A percentile compares a stretch with the other conserved stretches of the same genome.
Conservation (phyloP, 306 rosid species). For the Trifolium repens region DNA sequence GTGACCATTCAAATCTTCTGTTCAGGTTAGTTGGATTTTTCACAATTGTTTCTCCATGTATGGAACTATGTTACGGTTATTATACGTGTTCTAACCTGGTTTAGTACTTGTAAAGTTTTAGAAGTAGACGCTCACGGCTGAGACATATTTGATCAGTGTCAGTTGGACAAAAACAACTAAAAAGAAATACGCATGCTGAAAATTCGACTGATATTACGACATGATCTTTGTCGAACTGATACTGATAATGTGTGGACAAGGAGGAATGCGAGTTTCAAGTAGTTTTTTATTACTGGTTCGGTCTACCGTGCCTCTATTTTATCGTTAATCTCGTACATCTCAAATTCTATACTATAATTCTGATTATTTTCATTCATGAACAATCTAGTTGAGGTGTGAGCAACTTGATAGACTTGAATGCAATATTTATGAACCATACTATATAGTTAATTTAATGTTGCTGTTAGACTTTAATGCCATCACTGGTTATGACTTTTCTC, state of each 20-base stretch:
- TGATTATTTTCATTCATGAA: background rate
- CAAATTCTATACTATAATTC: background rate
- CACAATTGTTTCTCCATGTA: constrained; percentile 14
- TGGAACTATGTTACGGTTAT: background rate
- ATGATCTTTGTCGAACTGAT: background rate
- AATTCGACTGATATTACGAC: background rate
- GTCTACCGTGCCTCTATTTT: too few species aligned
- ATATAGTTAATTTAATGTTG: constrained; percentile 26
- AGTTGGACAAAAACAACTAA: background rate
- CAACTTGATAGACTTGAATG: constrained; percentile 40
- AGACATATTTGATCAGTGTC: background rate
- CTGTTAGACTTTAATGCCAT: constrained; percentile 1
- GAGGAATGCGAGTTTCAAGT: too few species aligned
- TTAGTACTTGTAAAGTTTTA: background rate
- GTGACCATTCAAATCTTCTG: constrained; percentile 33
- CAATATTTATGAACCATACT: constrained; percentile 22
- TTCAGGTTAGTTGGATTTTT: constrained; percentile 52
- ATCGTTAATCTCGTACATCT: background rate
- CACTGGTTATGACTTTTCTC: constrained; percentile 28
- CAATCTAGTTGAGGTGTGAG: background rate
- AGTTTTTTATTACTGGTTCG: too few species aligned
- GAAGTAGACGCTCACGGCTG: background rate
- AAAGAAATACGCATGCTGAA: background rate
- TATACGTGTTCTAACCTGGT: background rate
- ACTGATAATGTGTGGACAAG: background rate